Base-by-base conservation (phyloP, 352 stramenopile species). In the Pythium chondricola region DNA sequence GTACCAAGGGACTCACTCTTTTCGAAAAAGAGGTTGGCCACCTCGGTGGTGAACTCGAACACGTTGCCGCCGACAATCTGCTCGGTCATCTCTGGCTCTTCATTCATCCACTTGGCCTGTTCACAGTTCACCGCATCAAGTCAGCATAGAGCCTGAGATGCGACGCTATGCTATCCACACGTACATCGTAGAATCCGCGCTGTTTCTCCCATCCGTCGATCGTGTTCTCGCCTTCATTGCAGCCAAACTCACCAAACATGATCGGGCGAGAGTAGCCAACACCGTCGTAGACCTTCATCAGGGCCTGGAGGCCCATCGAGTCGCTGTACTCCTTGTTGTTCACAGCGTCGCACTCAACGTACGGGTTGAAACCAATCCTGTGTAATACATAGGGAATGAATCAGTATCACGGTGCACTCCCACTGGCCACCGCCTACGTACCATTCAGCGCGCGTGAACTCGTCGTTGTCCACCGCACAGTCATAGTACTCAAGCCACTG, bases 21-120 rank as follows among this genome's bases (percentile, higher is more conserved):
- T 9, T 47, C 43, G 9, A 63, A 63, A 29, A 65, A 57, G 32
- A 79, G 64, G 51, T 91, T 88, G 24, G 63, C 65, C 31, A 87
- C 70, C 49, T 91, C 80, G 2, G 77, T 86, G 3, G 69, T 75
- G 32, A 88, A 91, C 65, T 91, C 80, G 25, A 88, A 91, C 1
- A 86, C 80, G 39, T 86, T 88, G 47, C 80, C 80, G 17, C 80
- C 80, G 18, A 88, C 71, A 39, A 88, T 81, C 25, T 84, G 63
- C 16, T 66, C 65, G 8, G 69, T 85, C 80, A 91, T 88, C 22
- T 81, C 74, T 6, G 58, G 17, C 41, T 88, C 79, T 25, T 84
- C 72, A 56, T 91, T 91, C 76, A 91, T 91, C 80, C 80, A 91
- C 52, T 85, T 88, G 16, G 80, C 80, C 74, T 86, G 42, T 13